phyloP scores from a whole-genome alignment of 2,329 filamentous ascomycete species.

The Daldinia eschscholtzii region DNA sequence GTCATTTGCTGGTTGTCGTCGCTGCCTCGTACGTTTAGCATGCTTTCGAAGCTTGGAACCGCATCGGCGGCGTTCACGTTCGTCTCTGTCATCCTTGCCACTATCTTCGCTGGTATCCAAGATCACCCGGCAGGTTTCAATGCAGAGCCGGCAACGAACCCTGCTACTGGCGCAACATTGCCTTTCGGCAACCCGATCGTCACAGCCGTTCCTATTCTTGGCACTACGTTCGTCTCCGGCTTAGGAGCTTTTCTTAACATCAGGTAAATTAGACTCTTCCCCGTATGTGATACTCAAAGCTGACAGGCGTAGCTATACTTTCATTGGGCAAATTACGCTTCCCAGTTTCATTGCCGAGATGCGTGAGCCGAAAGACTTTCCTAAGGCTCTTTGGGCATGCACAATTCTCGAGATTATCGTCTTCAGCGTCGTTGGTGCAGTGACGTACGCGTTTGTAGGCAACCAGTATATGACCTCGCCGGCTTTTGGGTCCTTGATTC shows the following conservation, averaged over 20 bases:
- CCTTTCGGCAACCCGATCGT: constrained; percentile 74
- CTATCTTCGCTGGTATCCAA: constrained; percentile 84
- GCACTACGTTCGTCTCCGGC: constrained; percentile 83
- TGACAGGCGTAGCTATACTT: constrained; percentile 74
- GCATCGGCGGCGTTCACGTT: constrained; percentile 90
- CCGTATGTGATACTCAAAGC: not conserved
- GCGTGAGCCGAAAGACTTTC: constrained; percentile 84
- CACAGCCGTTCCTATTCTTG: constrained; percentile 73
- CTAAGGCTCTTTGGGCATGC: constrained; percentile 91
- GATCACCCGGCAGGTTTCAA: constrained; percentile 77
- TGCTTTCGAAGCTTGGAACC: constrained; percentile 82
- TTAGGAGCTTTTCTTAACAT: constrained; percentile 96
- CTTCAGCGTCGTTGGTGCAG: constrained; percentile 83
- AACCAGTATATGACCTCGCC: constrained; percentile 90
- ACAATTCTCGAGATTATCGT: constrained; percentile 89
- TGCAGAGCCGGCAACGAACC: constrained; percentile 57
- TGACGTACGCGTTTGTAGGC: constrained; percentile 89
- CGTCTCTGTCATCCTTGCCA: constrained; percentile 85
- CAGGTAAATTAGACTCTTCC: constrained; percentile 53
- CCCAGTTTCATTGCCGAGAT: constrained; percentile 97
- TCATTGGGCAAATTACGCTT: constrained; percentile 94
- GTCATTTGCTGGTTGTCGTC: constrained; percentile 83
- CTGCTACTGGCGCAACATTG: constrained; percentile 47
- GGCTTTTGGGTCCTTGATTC: constrained; percentile 85
- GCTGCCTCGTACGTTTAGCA: constrained; percentile 85